phyloP scores from a whole-genome alignment of 2,329 filamentous ascomycete genomes.

The Xylariomycetidae sp. region DNA sequence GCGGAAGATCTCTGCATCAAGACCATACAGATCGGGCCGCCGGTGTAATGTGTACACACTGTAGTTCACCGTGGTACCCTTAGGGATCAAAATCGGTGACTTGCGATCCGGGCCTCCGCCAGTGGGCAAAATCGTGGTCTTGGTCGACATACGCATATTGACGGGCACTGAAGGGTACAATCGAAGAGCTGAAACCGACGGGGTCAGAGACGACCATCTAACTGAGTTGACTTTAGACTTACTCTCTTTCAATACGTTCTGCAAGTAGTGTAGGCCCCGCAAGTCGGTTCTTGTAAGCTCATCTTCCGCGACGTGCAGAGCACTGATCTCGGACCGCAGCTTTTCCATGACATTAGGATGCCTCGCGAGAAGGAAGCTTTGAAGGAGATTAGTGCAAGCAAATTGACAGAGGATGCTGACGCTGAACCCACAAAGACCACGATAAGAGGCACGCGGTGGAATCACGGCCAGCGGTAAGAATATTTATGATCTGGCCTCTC shows the following conservation, averaged over 20 bases:
- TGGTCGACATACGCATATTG: slow-evolving; percentile 15
- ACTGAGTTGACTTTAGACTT: slow-evolving; percentile 1
- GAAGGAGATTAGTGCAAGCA: slow-evolving; percentile 1
- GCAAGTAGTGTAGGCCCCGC: slow-evolving; percentile 14
- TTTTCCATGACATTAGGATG: slow-evolving; percentile 16
- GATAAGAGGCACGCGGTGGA: slow-evolving; percentile 19
- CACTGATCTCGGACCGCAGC: slow-evolving; percentile 14
- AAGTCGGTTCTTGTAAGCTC: slow-evolving; percentile 13
- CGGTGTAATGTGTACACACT: slow-evolving; percentile 40
- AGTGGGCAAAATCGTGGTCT: slow-evolving; percentile 17
- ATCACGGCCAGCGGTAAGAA: slow-evolving; percentile 21
- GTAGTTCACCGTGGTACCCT: slow-evolving; percentile 33
- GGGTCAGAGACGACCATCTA: background rate
- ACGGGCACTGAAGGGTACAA: slow-evolving; percentile 21
- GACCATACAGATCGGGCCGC: slow-evolving; percentile 31
- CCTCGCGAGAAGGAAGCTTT: slow-evolving; percentile 17
- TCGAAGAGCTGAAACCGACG: slow-evolving; percentile 13
- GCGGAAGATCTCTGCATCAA: slow-evolving; percentile 36
- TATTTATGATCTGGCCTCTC: slow-evolving; percentile 20
- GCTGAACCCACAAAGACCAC: slow-evolving; percentile 18
- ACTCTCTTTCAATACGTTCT: slow-evolving; percentile 22
- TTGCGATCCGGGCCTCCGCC: slow-evolving; percentile 19
- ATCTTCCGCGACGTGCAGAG: slow-evolving; percentile 8
- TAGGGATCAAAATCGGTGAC: slow-evolving; percentile 21
- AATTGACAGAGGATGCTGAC: background rate